Evolutionary conservation across 2,329 filamentous ascomycete genomes (phyloP).

Genomic region (Bipolaris oryzae): DNA sequence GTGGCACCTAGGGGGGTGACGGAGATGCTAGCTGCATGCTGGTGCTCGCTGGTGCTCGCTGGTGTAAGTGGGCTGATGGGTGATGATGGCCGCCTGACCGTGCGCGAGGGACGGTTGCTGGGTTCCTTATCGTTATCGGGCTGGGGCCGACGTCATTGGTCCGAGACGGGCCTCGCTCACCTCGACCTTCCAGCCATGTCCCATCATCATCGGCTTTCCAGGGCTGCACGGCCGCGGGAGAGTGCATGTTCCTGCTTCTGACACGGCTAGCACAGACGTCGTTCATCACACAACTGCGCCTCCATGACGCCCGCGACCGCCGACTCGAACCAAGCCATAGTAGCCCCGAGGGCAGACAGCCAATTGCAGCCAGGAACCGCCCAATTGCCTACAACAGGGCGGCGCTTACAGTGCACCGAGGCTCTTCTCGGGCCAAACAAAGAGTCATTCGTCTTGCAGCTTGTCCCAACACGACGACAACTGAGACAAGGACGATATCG

Average conservation of each 20-base stretch:
- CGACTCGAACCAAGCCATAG: constrained; percentile 3
- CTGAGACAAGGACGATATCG: constrained; percentile 12
- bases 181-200: constrained; percentile 12
- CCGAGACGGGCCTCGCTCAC: constrained; percentile 1
- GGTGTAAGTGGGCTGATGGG: constrained; percentile 5
- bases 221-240: constrained; percentile 24
- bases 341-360: constrained; percentile 9
- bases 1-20: constrained; percentile 31
- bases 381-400: constrained; percentile 5
- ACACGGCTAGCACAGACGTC: constrained; percentile 7
- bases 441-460: not conserved
- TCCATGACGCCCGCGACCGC: constrained; percentile 12
- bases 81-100: constrained; percentile 23
- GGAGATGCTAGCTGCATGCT: constrained; percentile 38
- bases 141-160: constrained; percentile 30
- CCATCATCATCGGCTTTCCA: constrained; percentile 7
- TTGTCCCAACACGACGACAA: constrained; percentile 3
- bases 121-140: constrained; percentile 35
- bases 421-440: not conserved
- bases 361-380: constrained; percentile 13
- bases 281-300: constrained; percentile 16
- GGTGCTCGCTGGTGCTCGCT: constrained; percentile 2
- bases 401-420: constrained; percentile 21
- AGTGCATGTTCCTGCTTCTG: constrained; percentile 25
- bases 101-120: constrained; percentile 13